Base-by-base conservation (phyloP, 78 protist genomes). In the Cavenderia fasciculata region DNA sequence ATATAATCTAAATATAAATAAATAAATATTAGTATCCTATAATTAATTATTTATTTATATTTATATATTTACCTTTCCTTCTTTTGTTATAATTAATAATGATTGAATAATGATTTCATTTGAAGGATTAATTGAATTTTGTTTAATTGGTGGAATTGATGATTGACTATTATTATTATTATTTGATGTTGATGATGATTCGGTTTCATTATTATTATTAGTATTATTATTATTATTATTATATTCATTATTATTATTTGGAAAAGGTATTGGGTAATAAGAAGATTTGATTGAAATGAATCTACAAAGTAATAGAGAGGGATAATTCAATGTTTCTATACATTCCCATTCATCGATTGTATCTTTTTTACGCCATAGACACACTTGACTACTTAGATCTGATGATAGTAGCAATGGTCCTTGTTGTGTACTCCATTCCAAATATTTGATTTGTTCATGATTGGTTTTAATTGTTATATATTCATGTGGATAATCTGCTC, bases 391-490 rank as follows among this genome's bases (percentile, higher is more conserved):
- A 3, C 65, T 33, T 4, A 52, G 47, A 44, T 82, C 90, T 2
- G 21, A 31, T 29, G 90, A 82, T 29, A 82, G 38, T 4, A 82
- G 43, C 1, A 82, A 14, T 11, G 54, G 18, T 10, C 70, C 63
- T 41, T 74, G 61, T 69, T 65, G 78, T 40, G 57, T 82, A 12
- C 73, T 43, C 90, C 90, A 82, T 34, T 82, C 90, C 49, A 82
- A 68, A 21, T 56, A 68, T 31, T 56, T 65, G 29, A 82, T 82
- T 8, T 57, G 23, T 16, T 27, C 19, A 44, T 82, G 90, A 2
- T 59, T 27, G 0, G 90, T 82, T 36, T 68, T 49, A 31, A 82
- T 82, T 0, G 38, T 34, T 4, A 63, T 51, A 31, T 57, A 65
- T 31, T 82, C 90, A 44, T 82, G 90, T 0, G 90, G 90, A 16